Evolutionary conservation across 441 rosid genomes (phyloP).

Genomic region (Kokia cookei): DNA sequence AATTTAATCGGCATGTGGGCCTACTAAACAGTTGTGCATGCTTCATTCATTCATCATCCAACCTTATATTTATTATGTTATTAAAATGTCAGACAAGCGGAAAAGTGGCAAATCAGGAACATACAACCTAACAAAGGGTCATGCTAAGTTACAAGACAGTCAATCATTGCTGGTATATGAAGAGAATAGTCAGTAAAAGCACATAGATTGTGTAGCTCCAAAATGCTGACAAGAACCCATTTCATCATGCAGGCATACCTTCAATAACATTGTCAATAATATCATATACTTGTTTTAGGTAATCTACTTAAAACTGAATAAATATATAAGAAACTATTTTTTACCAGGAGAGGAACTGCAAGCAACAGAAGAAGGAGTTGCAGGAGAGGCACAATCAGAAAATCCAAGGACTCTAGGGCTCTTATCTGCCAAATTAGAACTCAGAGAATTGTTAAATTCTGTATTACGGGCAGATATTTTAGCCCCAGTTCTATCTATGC

Average conservation of each 20-base stretch:
- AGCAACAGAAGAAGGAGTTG: constrained; percentile 90
- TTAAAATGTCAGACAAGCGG: background rate
- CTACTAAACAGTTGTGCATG: background rate
- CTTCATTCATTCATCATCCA: background rate
- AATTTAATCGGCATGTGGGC: background rate
- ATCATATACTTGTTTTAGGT: background rate
- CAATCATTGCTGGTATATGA: background rate
- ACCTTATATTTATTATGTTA: background rate
- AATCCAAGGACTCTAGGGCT: constrained; percentile 52
- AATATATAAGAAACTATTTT: background rate
- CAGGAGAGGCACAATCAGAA: constrained; percentile 84
- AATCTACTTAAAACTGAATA: background rate
- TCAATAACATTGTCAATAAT: background rate
- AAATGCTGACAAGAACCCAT: background rate
- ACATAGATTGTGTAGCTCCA: background rate
- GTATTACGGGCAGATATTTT: constrained; percentile 23
- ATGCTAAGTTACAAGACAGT: background rate
- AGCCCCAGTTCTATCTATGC: constrained; percentile 38
- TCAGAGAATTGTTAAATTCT: constrained; percentile 42
- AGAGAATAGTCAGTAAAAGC: background rate
- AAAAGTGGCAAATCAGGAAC: background rate
- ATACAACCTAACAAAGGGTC: background rate
- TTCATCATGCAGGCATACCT: background rate
- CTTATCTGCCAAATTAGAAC: constrained; percentile 49
- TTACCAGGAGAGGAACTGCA: constrained; percentile 93